Conservation (phyloP, 2,329 filamentous ascomycete genomes). For the Paracamarosporium sp. region DNA sequence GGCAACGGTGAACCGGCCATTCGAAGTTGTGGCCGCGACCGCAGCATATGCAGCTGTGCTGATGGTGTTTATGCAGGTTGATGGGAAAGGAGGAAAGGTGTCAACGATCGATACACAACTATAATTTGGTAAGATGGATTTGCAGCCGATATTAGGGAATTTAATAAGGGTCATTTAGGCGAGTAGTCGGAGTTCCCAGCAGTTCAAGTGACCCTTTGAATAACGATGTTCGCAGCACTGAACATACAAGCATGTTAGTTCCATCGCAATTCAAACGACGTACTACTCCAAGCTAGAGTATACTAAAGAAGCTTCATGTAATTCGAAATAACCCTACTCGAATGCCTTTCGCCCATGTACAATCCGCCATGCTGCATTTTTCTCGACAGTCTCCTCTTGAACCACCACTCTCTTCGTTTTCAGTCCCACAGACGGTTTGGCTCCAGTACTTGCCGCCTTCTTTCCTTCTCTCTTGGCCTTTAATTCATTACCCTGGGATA, state of each 20-base stretch:
- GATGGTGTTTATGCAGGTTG: constrained; percentile 29
- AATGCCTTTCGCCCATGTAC: constrained; percentile 2
- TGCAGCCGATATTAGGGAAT: too few species aligned
- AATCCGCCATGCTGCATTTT: constrained; percentile 1
- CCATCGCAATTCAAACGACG: too few species aligned
- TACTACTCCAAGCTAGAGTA: too few species aligned
- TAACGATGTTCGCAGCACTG: too few species aligned
- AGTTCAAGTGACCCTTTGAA: too few species aligned
- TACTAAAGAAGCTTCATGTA: too few species aligned
- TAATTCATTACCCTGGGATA: neutral
- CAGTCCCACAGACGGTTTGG: neutral
- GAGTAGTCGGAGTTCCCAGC: too few species aligned
- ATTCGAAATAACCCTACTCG: neutral
- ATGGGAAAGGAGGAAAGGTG: too few species aligned
- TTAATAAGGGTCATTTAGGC: too few species aligned
- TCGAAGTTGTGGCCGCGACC: constrained; percentile 27
- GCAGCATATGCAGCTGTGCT: constrained; percentile 31
- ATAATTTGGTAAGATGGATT: too few species aligned
- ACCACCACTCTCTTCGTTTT: neutral
- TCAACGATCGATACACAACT: too few species aligned
- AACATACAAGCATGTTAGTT: too few species aligned
- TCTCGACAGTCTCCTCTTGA: constrained; percentile 2
- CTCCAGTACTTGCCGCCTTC: neutral
- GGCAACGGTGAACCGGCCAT: constrained; percentile 22
- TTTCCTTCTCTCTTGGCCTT: neutral